Base-by-base conservation (phyloP, 306 rosid species). In the Vigna trinervia region DNA sequence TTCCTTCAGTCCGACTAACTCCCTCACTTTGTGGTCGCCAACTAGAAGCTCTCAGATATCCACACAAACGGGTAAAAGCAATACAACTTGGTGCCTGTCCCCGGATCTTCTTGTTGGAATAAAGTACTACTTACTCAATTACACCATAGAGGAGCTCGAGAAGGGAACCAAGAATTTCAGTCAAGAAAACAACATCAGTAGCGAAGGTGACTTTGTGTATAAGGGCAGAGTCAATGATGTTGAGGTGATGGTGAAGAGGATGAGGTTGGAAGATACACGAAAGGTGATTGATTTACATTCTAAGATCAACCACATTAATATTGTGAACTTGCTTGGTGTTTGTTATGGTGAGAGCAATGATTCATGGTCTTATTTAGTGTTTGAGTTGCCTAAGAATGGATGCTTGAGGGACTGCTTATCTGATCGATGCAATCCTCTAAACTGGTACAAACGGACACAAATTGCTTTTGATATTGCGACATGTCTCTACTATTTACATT, bases 381-480 rank as follows among this genome's bases (percentile, higher is more conserved):
- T 86, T 71, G 94, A 91, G 76, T 79, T 71, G 38, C 94, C 97
- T 28, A 83, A 86, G 51, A 89, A 86, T 46, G 93, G 91, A 13
- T 78, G 87, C 71, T 80, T 91, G 75, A 85, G 90, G 84, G 87
- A 86, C 8, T 83, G 88, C 76, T 69, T 89, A 36, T 63, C 85
- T 3, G 86, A 81, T 77, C 72, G 80, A 58, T 54, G 82, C 30
- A 84, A 52, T 60, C 41, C 81, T 58, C 67, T 86, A 14, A 48
- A 28, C 19, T 91, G 97, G 97, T 28, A 72, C 43, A 78, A 38
- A 60, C 17, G 94, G 48, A 80, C 84, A 47, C 89, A 88, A 74
- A 86, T 89, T 61, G 91, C 90, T 41, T 91, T 86, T 39, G 94
- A 91, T 57, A 78, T 89, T 71, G 97, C 91, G 59, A 88, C 90